A percentile compares a stretch with the other conserved stretches of the same genome.
Conservation (phyloP, 495 filamentous ascomycete genomes). For the Daldinia grandis region DNA sequence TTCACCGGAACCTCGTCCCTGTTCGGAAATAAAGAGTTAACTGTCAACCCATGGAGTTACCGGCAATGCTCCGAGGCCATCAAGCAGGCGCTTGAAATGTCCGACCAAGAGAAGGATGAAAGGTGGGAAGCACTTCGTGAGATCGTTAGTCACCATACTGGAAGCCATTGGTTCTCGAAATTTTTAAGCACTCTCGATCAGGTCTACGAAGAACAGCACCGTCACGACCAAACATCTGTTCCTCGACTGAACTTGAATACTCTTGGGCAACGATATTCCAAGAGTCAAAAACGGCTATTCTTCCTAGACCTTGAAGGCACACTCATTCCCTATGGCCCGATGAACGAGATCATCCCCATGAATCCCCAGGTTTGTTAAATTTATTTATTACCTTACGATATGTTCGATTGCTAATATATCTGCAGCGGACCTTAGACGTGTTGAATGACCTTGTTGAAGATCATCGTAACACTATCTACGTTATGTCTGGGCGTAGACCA, state of each 20-base stretch:
- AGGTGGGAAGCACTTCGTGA: slow-evolving; percentile 79
- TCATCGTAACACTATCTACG: slow-evolving; percentile 83
- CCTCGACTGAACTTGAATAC: slow-evolving; percentile 76
- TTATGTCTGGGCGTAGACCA: slow-evolving; percentile 86
- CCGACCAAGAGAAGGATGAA: slow-evolving; percentile 70
- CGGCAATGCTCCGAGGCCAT: slow-evolving; percentile 84
- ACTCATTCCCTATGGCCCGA: slow-evolving; percentile 82
- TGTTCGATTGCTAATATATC: slow-evolving; percentile 19
- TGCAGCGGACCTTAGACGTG: slow-evolving; percentile 74
- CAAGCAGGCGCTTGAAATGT: slow-evolving; percentile 79
- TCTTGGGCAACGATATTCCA: slow-evolving; percentile 70
- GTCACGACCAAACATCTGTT: slow-evolving; percentile 82
- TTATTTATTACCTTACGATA: neutral
- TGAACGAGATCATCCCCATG: slow-evolving; percentile 79
- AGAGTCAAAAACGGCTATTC: slow-evolving; percentile 74
- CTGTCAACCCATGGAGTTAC: slow-evolving; percentile 95
- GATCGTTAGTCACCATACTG: slow-evolving; percentile 81
- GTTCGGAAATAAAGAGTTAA: slow-evolving; percentile 76
- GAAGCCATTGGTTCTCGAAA: slow-evolving; percentile 79
- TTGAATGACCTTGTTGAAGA: slow-evolving; percentile 82
- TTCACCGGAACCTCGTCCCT: slow-evolving; percentile 91
- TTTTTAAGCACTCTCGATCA: slow-evolving; percentile 72
- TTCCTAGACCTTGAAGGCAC: slow-evolving; percentile 94
- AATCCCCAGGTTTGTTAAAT: slow-evolving; percentile 69
- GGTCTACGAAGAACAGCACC: slow-evolving; percentile 82